A percentile compares a stretch with the other conserved stretches of the same genome.
Evolutionary conservation across 257 asterid species (phyloP).

Genomic region (Solanum raphanifolium): DNA sequence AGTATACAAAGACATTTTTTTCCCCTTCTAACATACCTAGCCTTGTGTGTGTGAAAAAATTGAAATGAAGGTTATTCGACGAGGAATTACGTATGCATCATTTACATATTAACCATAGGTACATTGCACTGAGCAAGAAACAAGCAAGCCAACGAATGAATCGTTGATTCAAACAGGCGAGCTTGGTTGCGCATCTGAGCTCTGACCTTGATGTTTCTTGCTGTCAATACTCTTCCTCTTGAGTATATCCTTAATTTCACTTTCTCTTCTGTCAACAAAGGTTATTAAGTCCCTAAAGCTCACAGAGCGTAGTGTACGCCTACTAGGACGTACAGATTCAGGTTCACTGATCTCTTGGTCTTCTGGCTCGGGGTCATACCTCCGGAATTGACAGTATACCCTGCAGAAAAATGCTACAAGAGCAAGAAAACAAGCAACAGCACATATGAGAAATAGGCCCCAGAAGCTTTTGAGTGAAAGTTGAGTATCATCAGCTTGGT

Average conservation of each 20-base stretch:
- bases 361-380: conserved; percentile 33
- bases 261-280: conserved; percentile 68
- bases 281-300: conserved; percentile 56
- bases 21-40: neutral
- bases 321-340: conserved; percentile 17
- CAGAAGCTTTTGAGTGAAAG: conserved; percentile 91
- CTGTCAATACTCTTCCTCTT: conserved; percentile 35
- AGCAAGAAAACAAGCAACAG: conserved; percentile 48
- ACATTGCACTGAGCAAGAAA: neutral
- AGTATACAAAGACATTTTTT: neutral
- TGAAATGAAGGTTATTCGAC: neutral
- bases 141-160: neutral
- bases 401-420: conserved; percentile 37
- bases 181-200: conserved; percentile 27
- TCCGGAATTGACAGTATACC: conserved; percentile 50
- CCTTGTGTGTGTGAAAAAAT: neutral
- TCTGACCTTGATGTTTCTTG: conserved; percentile 21
- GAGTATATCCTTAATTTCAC: conserved; percentile 56
- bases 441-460: conserved; percentile 86
- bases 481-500: conserved; percentile 30
- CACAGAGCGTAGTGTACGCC: conserved; percentile 20
- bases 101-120: neutral
- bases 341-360: conserved; percentile 26
- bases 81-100: neutral
- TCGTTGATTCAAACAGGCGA: conserved; percentile 8